Conservation (phyloP, 2,329 filamentous ascomycete species). For the Fusarium humuli region DNA sequence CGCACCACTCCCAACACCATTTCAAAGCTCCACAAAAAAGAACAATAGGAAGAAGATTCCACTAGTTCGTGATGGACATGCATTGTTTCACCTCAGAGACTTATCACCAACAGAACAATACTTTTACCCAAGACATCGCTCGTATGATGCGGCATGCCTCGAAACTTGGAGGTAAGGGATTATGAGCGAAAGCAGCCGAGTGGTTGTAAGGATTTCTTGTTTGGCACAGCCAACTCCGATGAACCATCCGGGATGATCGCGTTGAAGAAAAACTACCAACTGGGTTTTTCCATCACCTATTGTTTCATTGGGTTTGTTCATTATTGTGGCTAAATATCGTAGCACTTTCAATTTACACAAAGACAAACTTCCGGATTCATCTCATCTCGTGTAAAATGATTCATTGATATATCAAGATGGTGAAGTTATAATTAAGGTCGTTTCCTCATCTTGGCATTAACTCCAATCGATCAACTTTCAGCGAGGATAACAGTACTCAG, state of each 20-base stretch:
- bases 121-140: neutral
- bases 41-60: neutral
- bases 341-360: neutral
- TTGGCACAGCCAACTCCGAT: neutral
- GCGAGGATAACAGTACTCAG: too few relatives aligned
- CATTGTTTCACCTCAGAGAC: neutral
- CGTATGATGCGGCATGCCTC: too few relatives aligned
- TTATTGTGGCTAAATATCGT: neutral
- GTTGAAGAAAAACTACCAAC: neutral
- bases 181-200: neutral
- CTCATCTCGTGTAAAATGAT: neutral
- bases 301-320: neutral
- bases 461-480: fast-evolving
- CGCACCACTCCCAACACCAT: neutral
- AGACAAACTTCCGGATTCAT: neutral
- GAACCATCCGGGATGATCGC: neutral
- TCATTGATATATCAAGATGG: fast-evolving
- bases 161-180: neutral
- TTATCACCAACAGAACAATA: neutral
- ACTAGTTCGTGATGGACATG: neutral
- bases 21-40: neutral
- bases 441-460: too few relatives aligned
- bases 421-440: neutral
- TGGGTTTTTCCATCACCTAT: neutral
- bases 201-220: neutral